Conservation (phyloP, 2,329 filamentous ascomycete genomes). For the Aspergillus sp. region DNA sequence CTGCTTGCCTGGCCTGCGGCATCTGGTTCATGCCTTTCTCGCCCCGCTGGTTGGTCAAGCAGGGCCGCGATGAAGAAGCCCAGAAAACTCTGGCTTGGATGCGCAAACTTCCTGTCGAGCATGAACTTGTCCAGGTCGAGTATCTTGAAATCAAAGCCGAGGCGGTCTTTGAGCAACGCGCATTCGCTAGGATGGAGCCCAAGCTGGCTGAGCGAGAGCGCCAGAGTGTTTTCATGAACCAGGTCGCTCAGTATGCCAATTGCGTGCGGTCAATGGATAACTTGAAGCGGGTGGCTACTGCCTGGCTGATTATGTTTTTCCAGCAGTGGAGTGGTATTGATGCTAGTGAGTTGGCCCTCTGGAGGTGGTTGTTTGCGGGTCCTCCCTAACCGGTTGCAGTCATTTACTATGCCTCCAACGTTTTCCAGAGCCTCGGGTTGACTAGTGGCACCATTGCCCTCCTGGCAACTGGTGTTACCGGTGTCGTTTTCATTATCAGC, state of each 20-base stretch:
- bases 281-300: constrained; percentile 47
- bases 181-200: constrained; percentile 46
- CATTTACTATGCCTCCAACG: constrained; percentile 43
- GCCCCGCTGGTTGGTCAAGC: constrained; percentile 52
- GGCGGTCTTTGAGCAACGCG: constrained; percentile 42
- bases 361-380: no score
- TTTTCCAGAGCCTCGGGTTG: constrained; percentile 35
- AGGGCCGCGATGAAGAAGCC: constrained; percentile 46
- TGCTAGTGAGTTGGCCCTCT: constrained; percentile 24
- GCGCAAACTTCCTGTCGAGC: constrained; percentile 30
- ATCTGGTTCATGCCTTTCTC: constrained; percentile 53
- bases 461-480: constrained; percentile 34
- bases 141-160: constrained; percentile 50
- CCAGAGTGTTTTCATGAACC: constrained; percentile 42
- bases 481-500: constrained; percentile 30
- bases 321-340: constrained; percentile 48
- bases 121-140: constrained; percentile 42
- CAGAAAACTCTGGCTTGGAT: constrained; percentile 24
- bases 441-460: constrained; percentile 31
- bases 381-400: constrained; percentile 12
- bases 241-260: constrained; percentile 52
- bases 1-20: constrained; percentile 31
- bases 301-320: constrained; percentile 49
- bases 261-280: constrained; percentile 50
- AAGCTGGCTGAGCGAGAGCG: constrained; percentile 31